A percentile compares a stretch with the other conserved stretches of the same genome.
Conservation (phyloP, 176 grass and related monocot species). For the Coix lacrymajobi region DNA sequence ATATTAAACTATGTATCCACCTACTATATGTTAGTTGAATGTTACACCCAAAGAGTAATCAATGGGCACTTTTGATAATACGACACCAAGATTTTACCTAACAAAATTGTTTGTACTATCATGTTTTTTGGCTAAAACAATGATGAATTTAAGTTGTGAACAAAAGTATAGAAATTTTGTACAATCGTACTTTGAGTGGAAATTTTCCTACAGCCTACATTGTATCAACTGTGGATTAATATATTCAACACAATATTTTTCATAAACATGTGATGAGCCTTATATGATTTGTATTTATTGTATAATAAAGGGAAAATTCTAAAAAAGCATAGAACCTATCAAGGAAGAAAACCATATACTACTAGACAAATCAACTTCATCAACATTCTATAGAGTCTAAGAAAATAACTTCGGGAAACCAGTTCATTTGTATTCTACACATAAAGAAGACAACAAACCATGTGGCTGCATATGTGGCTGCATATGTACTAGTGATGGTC, state of each 20-base stretch:
- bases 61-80: not conserved
- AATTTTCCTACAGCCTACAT: not conserved
- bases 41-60: not conserved
- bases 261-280: not conserved
- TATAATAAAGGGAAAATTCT: not conserved
- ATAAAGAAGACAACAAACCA: not conserved
- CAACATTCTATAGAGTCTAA: not conserved
- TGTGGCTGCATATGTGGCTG: too few relatives aligned
- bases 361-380: not conserved
- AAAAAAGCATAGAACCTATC: not conserved
- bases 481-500: not conserved
- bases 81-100: not conserved
- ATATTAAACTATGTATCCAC: not conserved
- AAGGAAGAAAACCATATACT: not conserved
- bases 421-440: not conserved
- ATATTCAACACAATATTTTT: not conserved
- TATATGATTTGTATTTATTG: not conserved
- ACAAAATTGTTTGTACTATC: not conserved
- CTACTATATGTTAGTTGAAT: not conserved
- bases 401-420: not conserved
- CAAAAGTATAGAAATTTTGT: not conserved
- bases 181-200: not conserved
- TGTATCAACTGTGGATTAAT: not conserved
- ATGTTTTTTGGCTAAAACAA: not conserved
- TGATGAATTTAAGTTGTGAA: not conserved